These are phyloP conservation scores for Solanum chmielewskii DNA, from an alignment of 257 asterid genomes.

Conservation along the genomic window DNA sequence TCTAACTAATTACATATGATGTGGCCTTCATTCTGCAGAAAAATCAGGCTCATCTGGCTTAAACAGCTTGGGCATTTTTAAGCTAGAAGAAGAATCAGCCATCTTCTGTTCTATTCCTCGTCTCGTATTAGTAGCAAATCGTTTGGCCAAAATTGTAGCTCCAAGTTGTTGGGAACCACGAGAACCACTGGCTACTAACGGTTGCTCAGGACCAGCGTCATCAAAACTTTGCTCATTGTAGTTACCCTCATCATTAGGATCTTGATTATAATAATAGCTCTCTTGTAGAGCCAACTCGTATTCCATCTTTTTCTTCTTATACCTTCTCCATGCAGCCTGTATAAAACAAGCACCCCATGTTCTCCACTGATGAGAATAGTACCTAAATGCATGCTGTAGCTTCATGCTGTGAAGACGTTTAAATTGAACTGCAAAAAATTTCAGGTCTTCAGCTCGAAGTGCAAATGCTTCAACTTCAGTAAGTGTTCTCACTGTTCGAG, in stretches of 20 bases:
- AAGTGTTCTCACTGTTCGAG: conserved; percentile 62
- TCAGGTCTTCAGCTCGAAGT: conserved; percentile 86
- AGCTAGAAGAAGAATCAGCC: conserved; percentile 48
- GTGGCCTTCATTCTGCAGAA: conserved; percentile 24
- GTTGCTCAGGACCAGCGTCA: neutral
- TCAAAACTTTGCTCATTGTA: neutral
- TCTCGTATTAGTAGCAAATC: conserved; percentile 65
- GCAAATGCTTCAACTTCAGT: conserved; percentile 90
- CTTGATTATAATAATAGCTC: conserved; percentile 11
- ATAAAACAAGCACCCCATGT: conserved; percentile 85
- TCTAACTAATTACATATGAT: neutral
- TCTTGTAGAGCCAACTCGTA: conserved; percentile 48
- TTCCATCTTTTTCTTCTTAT: conserved; percentile 41
- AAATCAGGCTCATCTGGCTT: conserved; percentile 93
- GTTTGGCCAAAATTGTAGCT: conserved; percentile 64
- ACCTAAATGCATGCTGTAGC: conserved; percentile 83
- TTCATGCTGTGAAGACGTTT: conserved; percentile 86
- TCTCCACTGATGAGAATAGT: conserved; percentile 90
- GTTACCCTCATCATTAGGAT: neutral
- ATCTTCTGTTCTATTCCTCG: conserved; percentile 39
- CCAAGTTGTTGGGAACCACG: conserved; percentile 37
- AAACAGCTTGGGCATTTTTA: conserved; percentile 67
- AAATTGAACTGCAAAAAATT: conserved; percentile 67
- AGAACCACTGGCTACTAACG: conserved; percentile 5
- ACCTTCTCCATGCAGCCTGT: conserved; percentile 80